Evolutionary conservation across 768 basidiomycete genomes (phyloP).

Genomic region (Chalciporus piperatus): DNA sequence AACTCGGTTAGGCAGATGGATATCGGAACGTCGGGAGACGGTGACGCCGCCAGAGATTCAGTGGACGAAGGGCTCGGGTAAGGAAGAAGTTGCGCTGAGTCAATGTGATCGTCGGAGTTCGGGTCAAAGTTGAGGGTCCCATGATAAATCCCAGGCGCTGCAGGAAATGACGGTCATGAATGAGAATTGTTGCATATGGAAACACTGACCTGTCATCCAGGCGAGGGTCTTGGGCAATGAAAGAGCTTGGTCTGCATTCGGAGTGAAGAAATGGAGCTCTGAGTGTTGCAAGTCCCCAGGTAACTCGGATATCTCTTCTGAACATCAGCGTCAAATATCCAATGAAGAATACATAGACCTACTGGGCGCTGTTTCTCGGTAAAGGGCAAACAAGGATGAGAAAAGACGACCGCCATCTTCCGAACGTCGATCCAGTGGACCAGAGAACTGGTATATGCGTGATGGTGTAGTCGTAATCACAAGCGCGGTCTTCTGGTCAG

Average conservation of each 20-base stretch:
- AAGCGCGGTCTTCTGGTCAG: slow-evolving; percentile 59
- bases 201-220: slow-evolving; percentile 81
- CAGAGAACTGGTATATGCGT: slow-evolving; percentile 88
- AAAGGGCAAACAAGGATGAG: slow-evolving; percentile 66
- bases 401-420: slow-evolving; percentile 81
- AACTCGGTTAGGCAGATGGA: slow-evolving; percentile 88
- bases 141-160: slow-evolving; percentile 88
- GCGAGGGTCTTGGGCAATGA: slow-evolving; percentile 75
- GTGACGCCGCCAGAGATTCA: slow-evolving; percentile 19
- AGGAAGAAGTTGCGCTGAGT: slow-evolving; percentile 74
- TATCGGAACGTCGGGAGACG: slow-evolving; percentile 48
- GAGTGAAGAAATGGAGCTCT: slow-evolving; percentile 77
- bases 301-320: slow-evolving; percentile 83
- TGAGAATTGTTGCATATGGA: not conserved
- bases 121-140: slow-evolving; percentile 71
- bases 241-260: slow-evolving; percentile 64
- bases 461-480: slow-evolving; percentile 83
- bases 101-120: slow-evolving; percentile 70
- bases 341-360: slow-evolving; percentile 26
- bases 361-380: slow-evolving; percentile 83
- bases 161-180: not conserved
- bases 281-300: slow-evolving; percentile 76
- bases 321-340: slow-evolving; percentile 18
- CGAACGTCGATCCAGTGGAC: slow-evolving; percentile 58
- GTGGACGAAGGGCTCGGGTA: slow-evolving; percentile 51